Conservation (phyloP, 78 protist genomes). For the Dictyostelium intermedium region DNA sequence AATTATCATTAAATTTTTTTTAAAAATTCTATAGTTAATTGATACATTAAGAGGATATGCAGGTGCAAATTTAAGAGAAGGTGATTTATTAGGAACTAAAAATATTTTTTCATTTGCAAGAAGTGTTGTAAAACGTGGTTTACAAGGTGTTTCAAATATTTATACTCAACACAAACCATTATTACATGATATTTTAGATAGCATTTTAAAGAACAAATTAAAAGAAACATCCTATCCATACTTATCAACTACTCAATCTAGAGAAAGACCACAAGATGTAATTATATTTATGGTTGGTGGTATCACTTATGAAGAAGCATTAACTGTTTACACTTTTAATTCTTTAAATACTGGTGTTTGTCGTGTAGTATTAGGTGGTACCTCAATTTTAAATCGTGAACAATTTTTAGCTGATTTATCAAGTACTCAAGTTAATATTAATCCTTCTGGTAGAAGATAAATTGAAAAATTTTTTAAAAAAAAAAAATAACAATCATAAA, state of each 20-base stretch:
- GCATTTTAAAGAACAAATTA: conserved; percentile 73
- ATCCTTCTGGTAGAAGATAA: not conserved
- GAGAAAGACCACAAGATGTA: conserved; percentile 83
- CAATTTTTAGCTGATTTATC: conserved; percentile 59
- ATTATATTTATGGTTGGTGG: conserved; percentile 95
- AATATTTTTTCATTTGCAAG: conserved; percentile 54
- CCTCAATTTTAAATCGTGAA: conserved; percentile 79
- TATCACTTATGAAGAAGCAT: conserved; percentile 95
- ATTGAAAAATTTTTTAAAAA: not conserved
- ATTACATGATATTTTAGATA: conserved; percentile 72
- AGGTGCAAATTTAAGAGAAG: conserved; percentile 75
- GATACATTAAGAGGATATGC: conserved; percentile 79
- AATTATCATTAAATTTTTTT: not conserved
- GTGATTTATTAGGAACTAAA: conserved; percentile 87
- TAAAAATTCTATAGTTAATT: no score
- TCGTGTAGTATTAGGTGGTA: conserved; percentile 88
- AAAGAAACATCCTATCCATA: conserved; percentile 74
- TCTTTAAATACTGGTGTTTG: not conserved
- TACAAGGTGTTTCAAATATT: conserved; percentile 93
- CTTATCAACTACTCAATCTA: not conserved
- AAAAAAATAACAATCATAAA: not conserved
- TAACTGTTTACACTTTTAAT: conserved; percentile 79
- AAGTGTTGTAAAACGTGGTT: conserved; percentile 62
- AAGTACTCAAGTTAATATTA: not conserved
- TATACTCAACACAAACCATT: conserved; percentile 96